Conservation (phyloP, 2,329 filamentous ascomycete genomes). For the Aphanocladium album region DNA sequence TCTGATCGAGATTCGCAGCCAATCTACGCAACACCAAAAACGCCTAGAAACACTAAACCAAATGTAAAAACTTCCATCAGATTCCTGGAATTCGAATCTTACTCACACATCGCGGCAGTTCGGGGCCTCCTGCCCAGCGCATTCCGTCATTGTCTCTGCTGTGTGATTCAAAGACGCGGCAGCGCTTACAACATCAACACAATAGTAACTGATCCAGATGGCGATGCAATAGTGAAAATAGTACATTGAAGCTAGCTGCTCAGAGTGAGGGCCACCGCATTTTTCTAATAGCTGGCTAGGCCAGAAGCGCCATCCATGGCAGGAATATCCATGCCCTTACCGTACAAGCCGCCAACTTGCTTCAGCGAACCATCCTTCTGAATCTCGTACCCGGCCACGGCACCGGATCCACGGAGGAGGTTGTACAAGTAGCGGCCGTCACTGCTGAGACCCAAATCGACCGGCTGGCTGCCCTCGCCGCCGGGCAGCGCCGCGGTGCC, state of each 20-base stretch:
- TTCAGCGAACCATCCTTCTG: constrained; percentile 17
- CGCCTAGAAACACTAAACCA: neutral
- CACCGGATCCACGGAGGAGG: constrained; percentile 18
- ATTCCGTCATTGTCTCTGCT: too few relatives aligned
- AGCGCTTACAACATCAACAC: too few relatives aligned
- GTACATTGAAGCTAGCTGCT: neutral
- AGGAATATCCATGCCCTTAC: constrained; percentile 14
- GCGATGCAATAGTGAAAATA: too few relatives aligned
- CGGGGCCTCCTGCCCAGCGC: too few relatives aligned
- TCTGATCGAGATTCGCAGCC: neutral
- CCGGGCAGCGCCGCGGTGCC: constrained; percentile 16
- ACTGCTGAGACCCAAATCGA: constrained; percentile 18
- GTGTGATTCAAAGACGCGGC: too few relatives aligned
- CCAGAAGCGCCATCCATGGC: constrained; percentile 15
- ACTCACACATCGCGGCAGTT: too few relatives aligned
- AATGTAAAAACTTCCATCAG: neutral
- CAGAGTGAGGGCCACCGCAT: neutral
- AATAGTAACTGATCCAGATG: too few relatives aligned
- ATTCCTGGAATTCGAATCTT: too few relatives aligned
- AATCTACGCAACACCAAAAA: neutral
- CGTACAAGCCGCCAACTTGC: constrained; percentile 17
- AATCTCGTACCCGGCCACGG: constrained; percentile 18
- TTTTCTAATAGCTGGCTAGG: constrained; percentile 12
- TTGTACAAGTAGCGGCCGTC: constrained; percentile 19
- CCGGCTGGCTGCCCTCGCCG: constrained; percentile 17